phyloP scores from a whole-genome alignment of 345 rosid genomes.

The Barbarea vulgaris region DNA sequence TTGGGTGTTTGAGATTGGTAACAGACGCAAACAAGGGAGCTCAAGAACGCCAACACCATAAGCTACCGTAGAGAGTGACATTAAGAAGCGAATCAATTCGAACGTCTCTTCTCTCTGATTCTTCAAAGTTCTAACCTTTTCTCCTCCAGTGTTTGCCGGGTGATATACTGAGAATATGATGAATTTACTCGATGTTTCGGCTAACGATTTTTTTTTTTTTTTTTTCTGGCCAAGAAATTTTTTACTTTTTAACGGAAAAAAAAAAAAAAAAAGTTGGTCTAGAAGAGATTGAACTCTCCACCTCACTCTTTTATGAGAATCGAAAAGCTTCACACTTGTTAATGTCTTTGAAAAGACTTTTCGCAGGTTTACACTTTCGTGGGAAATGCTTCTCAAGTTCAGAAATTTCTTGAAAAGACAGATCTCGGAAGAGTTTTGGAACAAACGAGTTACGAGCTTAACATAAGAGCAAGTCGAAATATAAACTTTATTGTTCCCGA shows the following conservation, averaged over 20 bases:
- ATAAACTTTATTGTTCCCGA: conserved; percentile 18
- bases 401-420: background rate
- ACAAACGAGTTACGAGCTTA: background rate
- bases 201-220: background rate
- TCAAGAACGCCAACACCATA: conserved; percentile 31
- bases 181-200: conserved; percentile 15
- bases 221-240: background rate
- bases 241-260: no score
- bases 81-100: conserved; percentile 20
- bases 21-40: conserved; percentile 42
- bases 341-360: background rate
- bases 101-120: conserved; percentile 6
- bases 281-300: background rate
- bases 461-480: conserved; percentile 1
- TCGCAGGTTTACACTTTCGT: background rate
- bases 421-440: background rate
- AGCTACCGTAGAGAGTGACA: conserved; percentile 33
- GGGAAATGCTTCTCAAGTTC: background rate
- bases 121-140: background rate
- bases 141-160: background rate
- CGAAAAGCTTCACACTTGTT: background rate
- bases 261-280: background rate
- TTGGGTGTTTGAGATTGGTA: conserved; percentile 24
- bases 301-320: background rate
- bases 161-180: conserved; percentile 7